Percentiles rank a stretch among this genome's conserved stretches.
These are phyloP conservation scores for Sporothrix schenckii DNA, from an alignment of 2,329 filamentous ascomycete species.

Conservation along the genomic window DNA sequence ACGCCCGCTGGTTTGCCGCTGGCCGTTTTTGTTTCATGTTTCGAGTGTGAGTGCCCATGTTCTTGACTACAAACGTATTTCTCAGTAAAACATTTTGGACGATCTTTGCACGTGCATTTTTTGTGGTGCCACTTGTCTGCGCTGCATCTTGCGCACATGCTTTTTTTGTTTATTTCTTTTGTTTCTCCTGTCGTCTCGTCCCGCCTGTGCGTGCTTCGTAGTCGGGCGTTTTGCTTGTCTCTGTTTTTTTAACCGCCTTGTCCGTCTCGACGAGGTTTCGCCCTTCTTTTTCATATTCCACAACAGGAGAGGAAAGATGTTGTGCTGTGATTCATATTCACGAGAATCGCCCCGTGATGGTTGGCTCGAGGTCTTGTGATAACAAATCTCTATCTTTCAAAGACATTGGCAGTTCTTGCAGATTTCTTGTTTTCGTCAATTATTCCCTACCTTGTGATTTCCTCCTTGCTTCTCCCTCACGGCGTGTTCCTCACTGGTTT, in stretches of 20 bases:
- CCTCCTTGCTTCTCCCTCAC: neutral
- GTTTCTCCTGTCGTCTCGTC: constrained; percentile 1
- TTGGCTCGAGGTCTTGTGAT: too few species aligned
- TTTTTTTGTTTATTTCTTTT: neutral
- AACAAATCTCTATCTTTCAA: neutral
- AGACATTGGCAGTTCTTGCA: constrained; percentile 2
- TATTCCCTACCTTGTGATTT: neutral
- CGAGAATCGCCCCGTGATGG: neutral
- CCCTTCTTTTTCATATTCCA: neutral
- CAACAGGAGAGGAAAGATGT: neutral
- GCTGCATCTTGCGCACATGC: constrained; percentile 18
- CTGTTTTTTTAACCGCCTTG: constrained; percentile 20
- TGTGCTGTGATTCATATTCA: neutral
- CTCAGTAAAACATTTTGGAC: too few species aligned
- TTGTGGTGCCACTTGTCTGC: neutral
- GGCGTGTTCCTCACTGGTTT: neutral
- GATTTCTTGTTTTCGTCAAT: neutral
- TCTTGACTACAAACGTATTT: neutral
- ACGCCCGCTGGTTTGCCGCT: neutral
- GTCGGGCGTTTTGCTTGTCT: neutral
- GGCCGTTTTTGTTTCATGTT: constrained; percentile 21
- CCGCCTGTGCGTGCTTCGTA: too few species aligned
- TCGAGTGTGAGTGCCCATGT: constrained; percentile 6
- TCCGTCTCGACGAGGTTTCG: constrained; percentile 14
- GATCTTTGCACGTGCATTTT: constrained; percentile 17